Conservation (phyloP, 768 basidiomycete genomes). For the Rhodotorula kratochvilovae region DNA sequence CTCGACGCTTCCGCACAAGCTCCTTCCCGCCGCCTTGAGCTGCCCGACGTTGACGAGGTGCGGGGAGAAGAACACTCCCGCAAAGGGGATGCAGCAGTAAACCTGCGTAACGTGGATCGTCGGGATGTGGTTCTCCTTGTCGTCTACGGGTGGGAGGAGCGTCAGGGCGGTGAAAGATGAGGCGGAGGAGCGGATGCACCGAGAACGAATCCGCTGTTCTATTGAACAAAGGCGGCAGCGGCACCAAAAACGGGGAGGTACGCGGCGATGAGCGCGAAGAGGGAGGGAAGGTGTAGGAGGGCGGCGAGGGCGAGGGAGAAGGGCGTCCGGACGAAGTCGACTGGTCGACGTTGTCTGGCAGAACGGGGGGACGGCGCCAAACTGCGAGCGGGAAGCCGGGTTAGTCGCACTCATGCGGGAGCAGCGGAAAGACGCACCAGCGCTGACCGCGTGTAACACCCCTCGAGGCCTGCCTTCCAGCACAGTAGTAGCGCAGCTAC, state of each 20-base stretch:
- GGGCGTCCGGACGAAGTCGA: constrained; percentile 16
- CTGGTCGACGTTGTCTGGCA: constrained; percentile 83
- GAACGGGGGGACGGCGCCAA: constrained; percentile 80
- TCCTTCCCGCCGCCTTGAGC: not conserved
- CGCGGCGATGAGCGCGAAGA: constrained; percentile 57
- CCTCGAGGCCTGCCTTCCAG: constrained; percentile 60
- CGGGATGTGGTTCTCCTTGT: constrained; percentile 85
- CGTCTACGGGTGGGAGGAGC: constrained; percentile 56
- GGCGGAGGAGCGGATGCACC: constrained; percentile 57
- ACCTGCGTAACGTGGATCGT: constrained; percentile 80
- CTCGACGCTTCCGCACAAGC: not conserved
- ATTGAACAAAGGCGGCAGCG: constrained; percentile 69
- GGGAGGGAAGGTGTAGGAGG: constrained; percentile 60
- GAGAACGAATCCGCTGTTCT: constrained; percentile 93
- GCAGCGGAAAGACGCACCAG: constrained; percentile 58
- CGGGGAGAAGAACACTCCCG: constrained; percentile 60
- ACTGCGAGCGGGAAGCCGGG: constrained; percentile 50
- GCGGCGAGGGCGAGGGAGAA: constrained; percentile 48
- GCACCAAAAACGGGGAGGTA: constrained; percentile 62
- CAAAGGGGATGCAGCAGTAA: constrained; percentile 79
- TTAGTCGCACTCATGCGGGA: not conserved
- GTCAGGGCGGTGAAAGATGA: no score
- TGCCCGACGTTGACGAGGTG: not conserved
- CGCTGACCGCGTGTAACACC: constrained; percentile 63
- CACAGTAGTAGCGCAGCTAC: constrained; percentile 65